Evolutionary conservation across 2,329 filamentous ascomycete species (phyloP).

Genomic region (Plectosphaerella plurivora): DNA sequence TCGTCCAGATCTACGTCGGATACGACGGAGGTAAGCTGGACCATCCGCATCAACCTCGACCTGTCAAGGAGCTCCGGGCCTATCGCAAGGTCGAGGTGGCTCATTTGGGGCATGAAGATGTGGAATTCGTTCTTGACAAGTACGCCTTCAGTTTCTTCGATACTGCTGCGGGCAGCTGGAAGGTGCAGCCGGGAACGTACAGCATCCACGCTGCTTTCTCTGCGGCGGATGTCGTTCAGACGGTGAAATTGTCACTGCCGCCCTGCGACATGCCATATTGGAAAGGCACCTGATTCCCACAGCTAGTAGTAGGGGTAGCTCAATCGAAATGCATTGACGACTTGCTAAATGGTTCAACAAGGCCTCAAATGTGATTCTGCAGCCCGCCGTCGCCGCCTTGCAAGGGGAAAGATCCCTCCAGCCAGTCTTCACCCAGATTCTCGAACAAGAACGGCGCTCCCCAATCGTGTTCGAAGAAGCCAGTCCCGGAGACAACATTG

Average conservation of each 20-base stretch:
- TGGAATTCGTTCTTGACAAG: background rate
- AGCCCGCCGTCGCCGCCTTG: background rate
- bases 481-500: background rate
- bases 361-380: background rate
- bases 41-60: background rate
- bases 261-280: background rate
- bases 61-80: background rate
- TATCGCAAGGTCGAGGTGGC: background rate
- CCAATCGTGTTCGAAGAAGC: constrained; percentile 1
- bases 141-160: constrained; percentile 3
- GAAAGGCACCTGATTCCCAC: background rate
- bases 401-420: background rate
- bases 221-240: background rate
- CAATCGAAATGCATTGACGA: background rate
- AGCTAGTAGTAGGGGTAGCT: background rate
- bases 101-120: background rate
- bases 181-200: background rate
- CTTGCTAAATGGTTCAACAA: background rate
- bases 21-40: background rate
- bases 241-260: background rate
- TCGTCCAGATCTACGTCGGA: constrained; percentile 14
- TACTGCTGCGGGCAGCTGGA: background rate
- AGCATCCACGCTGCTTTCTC: background rate
- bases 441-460: background rate
- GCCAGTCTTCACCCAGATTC: background rate